Evolutionary conservation across 305 asterid species (phyloP).

Genomic region (Fraxinus xanthoxyloides): DNA sequence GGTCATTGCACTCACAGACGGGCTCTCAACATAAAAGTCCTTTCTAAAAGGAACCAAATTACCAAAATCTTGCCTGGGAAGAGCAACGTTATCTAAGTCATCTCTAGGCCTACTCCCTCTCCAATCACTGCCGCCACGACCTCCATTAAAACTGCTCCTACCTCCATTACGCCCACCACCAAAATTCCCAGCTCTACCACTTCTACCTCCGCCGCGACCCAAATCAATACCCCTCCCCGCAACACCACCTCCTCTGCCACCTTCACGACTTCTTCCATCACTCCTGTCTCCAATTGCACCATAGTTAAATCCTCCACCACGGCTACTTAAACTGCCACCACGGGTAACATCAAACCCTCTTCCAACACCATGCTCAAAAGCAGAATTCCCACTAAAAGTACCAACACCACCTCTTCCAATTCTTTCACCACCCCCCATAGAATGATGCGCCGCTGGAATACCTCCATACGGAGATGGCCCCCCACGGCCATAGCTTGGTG

Average conservation of each 20-base stretch:
- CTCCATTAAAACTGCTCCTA: constrained; percentile 40
- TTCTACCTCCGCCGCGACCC: constrained; percentile 25
- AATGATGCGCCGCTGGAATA: constrained; percentile 44
- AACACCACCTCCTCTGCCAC: constrained; percentile 29
- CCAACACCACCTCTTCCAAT: constrained; percentile 31
- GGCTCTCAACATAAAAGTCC: constrained; percentile 76
- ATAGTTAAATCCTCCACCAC: constrained; percentile 29
- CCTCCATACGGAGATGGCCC: constrained; percentile 49
- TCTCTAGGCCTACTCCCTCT: constrained; percentile 53
- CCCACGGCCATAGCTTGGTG: constrained; percentile 55
- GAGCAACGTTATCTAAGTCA: constrained; percentile 66
- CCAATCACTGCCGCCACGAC: constrained; percentile 33
- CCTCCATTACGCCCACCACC: constrained; percentile 31
- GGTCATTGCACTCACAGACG: constrained; percentile 67
- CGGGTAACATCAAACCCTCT: constrained; percentile 37
- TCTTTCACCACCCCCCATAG: constrained; percentile 33
- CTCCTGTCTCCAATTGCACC: constrained; percentile 28
- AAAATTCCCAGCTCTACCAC: constrained; percentile 36
- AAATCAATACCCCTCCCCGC: constrained; percentile 3
- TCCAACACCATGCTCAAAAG: constrained; percentile 35
- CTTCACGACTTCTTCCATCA: constrained; percentile 33
- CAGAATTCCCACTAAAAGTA: constrained; percentile 30
- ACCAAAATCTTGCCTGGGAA: constrained; percentile 76
- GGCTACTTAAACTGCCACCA: constrained; percentile 29
- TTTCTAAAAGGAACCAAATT: constrained; percentile 75